Conservation (phyloP, 2,329 filamentous ascomycete species). For the Beauveria caledonica region DNA sequence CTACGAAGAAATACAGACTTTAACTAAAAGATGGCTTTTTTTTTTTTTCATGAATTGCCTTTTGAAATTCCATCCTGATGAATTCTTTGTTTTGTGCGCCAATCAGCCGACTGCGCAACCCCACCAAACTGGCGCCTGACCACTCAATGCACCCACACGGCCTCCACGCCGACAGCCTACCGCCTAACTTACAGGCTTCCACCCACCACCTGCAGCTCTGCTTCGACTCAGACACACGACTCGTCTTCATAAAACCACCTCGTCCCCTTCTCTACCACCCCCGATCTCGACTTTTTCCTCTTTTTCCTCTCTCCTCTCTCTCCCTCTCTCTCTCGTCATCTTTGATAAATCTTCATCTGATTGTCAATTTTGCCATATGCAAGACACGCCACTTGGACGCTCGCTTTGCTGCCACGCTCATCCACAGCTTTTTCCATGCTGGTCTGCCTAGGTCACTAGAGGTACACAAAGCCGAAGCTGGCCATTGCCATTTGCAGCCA, state of each 20-base stretch:
- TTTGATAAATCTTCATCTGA: too few species aligned
- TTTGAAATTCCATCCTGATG: too few species aligned
- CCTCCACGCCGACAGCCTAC: too few species aligned
- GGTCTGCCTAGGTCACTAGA: neutral
- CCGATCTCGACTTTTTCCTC: neutral
- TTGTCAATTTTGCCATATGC: neutral
- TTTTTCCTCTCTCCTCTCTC: too few species aligned
- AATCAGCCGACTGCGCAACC: too few species aligned
- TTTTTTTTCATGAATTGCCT: too few species aligned
- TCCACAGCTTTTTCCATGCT: neutral
- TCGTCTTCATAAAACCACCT: slow-evolving; percentile 9
- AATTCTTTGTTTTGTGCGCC: too few species aligned
- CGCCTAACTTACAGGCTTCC: neutral
- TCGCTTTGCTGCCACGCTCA: neutral
- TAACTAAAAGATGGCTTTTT: too few species aligned
- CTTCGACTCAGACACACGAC: neutral
- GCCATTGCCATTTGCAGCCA: neutral
- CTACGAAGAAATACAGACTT: too few species aligned
- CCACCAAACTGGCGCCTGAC: too few species aligned
- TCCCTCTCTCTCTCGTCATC: too few species aligned
- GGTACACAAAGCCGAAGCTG: slow-evolving; percentile 5
- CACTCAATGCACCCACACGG: too few species aligned
- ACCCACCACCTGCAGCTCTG: neutral
- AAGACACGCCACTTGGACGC: neutral
- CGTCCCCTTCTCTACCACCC: slow-evolving; percentile 4